A percentile compares a stretch with the other conserved stretches of the same genome.
These are phyloP conservation scores for Solanum neorickii DNA, from an alignment of 257 asterid genomes.

Conservation along the genomic window DNA sequence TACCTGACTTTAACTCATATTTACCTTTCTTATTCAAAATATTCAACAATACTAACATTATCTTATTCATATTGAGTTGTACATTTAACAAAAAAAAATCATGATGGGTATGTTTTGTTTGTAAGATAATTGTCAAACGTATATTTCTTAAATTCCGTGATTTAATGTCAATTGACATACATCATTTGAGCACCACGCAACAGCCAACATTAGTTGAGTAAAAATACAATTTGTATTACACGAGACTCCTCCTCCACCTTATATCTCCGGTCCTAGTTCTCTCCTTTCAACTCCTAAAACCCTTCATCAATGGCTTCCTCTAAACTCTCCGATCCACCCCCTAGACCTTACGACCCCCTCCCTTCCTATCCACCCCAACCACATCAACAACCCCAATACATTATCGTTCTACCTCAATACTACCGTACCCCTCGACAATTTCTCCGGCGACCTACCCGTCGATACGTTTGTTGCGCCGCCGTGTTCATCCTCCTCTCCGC, in stretches of 20 bases:
- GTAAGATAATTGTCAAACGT: too few relatives aligned
- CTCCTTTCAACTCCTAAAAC: not conserved
- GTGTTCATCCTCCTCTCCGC: conserved; percentile 37
- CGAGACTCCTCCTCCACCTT: not conserved
- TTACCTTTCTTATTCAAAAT: too few relatives aligned
- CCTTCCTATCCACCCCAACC: conserved; percentile 26
- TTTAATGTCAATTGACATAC: not conserved
- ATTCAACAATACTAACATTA: too few relatives aligned
- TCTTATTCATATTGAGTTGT: too few relatives aligned
- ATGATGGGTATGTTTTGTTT: too few relatives aligned
- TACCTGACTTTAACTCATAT: not conserved
- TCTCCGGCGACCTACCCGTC: conserved; percentile 30
- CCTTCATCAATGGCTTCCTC: conserved; percentile 24
- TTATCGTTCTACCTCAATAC: conserved; percentile 47
- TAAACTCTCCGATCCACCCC: conserved; percentile 11
- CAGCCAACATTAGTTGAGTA: not conserved
- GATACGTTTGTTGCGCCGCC: conserved; percentile 27
- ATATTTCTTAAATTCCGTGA: not conserved
- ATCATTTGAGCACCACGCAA: not conserved
- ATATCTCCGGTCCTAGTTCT: not conserved
- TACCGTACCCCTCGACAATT: conserved; percentile 14
- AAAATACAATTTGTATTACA: not conserved
- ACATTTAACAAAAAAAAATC: too few relatives aligned
- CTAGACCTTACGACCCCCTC: conserved; percentile 27
- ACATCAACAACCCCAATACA: conserved; percentile 28